Conservation (phyloP, 495 filamentous ascomycete species). For the Aspergillus ostianus region DNA sequence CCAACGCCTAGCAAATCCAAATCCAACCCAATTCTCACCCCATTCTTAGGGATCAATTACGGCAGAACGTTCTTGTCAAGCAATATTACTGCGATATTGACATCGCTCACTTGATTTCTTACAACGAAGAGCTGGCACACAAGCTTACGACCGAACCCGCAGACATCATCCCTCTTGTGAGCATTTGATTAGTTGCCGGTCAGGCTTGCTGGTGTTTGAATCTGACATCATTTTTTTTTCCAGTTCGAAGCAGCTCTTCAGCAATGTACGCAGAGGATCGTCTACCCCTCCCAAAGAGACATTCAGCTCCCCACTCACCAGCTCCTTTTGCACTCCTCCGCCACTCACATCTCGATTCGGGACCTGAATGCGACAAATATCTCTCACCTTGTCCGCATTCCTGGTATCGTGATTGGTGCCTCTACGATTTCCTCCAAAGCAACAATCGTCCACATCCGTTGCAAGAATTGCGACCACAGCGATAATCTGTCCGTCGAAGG, state of each 20-base stretch:
- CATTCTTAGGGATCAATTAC: constrained; percentile 76
- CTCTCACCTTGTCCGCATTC: constrained; percentile 90
- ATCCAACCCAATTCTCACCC: background rate
- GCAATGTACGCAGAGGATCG: constrained; percentile 87
- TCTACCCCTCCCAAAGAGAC: constrained; percentile 71
- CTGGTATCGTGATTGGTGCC: constrained; percentile 96
- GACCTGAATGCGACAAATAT: constrained; percentile 91
- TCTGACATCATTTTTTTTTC: background rate
- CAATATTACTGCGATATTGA: constrained; percentile 97
- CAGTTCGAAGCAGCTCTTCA: constrained; percentile 91
- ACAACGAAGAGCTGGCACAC: constrained; percentile 94
- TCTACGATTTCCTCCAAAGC: constrained; percentile 96
- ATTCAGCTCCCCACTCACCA: constrained; percentile 81
- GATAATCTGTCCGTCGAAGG: constrained; percentile 71
- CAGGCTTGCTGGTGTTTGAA: background rate
- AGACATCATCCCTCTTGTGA: constrained; percentile 88
- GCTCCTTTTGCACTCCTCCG: constrained; percentile 89
- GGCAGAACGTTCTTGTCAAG: constrained; percentile 92
- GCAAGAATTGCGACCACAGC: constrained; percentile 77
- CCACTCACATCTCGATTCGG: constrained; percentile 88
- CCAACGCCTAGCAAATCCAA: constrained; percentile 12
- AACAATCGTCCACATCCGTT: constrained; percentile 81
- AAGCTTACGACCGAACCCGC: constrained; percentile 85
- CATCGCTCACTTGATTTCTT: constrained; percentile 92
- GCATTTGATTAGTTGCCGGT: constrained; percentile 11